Evolutionary conservation across 169 alveolate genomes (phyloP).

Genomic region (Plasmodium knowlesi): DNA sequence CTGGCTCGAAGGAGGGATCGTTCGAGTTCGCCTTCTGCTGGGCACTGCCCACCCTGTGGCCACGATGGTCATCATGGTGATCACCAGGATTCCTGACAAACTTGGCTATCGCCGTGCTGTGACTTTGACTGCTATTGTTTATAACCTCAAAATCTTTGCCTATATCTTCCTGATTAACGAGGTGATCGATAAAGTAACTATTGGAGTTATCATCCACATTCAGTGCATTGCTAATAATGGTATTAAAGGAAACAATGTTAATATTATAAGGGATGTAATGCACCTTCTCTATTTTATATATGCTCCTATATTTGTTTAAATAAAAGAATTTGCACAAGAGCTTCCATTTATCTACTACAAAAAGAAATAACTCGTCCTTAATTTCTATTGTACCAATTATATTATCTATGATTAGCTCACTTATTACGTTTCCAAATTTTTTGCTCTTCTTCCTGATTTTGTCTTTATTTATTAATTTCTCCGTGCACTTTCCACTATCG

Average conservation of each 20-base stretch:
- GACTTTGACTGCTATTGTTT: not conserved
- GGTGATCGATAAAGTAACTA: constrained; percentile 34
- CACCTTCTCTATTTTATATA: constrained; percentile 69
- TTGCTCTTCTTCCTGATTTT: constrained; percentile 56
- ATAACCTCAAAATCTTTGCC: constrained; percentile 53
- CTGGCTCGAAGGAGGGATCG: not conserved
- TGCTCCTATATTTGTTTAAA: constrained; percentile 55
- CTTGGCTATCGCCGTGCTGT: not conserved
- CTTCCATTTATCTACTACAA: constrained; percentile 72
- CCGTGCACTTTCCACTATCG: constrained; percentile 63
- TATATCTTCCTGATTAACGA: constrained; percentile 45
- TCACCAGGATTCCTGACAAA: not conserved
- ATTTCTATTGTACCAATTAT: constrained; percentile 52
- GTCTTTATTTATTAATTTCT: constrained; percentile 50
- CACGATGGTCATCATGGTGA: not conserved
- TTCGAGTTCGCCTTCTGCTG: not conserved
- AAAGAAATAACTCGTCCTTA: constrained; percentile 48
- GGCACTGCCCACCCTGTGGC: not conserved
- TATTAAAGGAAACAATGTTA: constrained; percentile 25
- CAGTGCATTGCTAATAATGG: constrained; percentile 33
- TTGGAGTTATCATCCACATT: constrained; percentile 55
- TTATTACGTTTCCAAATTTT: constrained; percentile 46
- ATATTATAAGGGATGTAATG: constrained; percentile 64
- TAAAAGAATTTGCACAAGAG: constrained; percentile 61
- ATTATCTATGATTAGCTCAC: constrained; percentile 64